Conservation (phyloP, 129 eudicot species). For the Logfia minima region DNA sequence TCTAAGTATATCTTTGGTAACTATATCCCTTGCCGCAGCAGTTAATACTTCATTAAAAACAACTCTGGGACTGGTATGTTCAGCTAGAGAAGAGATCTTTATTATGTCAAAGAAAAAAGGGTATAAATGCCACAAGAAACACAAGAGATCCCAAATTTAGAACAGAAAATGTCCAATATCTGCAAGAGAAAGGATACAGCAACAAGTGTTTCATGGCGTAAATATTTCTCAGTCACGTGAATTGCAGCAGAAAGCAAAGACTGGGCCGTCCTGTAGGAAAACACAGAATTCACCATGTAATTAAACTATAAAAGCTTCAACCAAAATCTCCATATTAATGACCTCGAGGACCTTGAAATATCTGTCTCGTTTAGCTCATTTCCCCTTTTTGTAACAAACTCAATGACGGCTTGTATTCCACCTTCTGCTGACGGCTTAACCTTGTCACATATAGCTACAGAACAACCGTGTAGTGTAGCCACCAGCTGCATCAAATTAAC, state of each 20-base stretch:
- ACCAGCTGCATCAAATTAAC: conserved; percentile 64
- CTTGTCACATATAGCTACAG: conserved; percentile 89
- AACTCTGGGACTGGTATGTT: conserved; percentile 66
- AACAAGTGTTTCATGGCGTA: conserved; percentile 86
- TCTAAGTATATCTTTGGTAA: conserved; percentile 89
- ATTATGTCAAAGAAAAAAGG: conserved; percentile 48
- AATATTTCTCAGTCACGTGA: conserved; percentile 81
- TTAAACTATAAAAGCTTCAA: conserved; percentile 9
- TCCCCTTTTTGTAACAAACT: conserved; percentile 75
- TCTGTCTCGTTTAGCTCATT: conserved; percentile 77
- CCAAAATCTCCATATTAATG: conserved; percentile 6
- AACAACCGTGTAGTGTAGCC: conserved; percentile 67
- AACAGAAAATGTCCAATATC: neutral
- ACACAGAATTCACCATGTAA: conserved; percentile 22
- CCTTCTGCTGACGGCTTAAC: conserved; percentile 93
- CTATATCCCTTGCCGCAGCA: conserved; percentile 85
- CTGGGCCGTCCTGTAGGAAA: conserved; percentile 75
- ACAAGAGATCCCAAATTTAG: neutral
- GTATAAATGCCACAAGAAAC: neutral
- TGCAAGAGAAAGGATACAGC: conserved; percentile 73
- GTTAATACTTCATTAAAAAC: conserved; percentile 87
- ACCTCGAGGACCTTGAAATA: conserved; percentile 62
- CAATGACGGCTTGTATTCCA: conserved; percentile 85
- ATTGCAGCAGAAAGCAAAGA: conserved; percentile 83
- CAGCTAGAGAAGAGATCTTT: conserved; percentile 88